Evolutionary conservation across 306 rosid species (phyloP).

Genomic region (Adenanthera pavonina): DNA sequence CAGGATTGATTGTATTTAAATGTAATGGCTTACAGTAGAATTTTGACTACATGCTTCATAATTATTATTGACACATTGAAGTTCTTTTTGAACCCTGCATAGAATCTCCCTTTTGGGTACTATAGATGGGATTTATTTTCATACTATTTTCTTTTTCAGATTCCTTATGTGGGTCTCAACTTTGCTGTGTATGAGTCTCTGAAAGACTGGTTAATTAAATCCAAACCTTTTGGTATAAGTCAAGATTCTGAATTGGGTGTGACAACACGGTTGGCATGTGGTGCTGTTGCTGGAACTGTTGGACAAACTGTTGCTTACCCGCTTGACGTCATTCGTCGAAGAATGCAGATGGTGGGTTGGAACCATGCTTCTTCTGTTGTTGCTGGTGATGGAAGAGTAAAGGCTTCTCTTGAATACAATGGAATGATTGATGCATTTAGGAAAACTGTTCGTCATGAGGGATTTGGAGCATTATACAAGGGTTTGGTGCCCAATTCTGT

Average conservation of each 20-base stretch:
- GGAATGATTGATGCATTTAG: slow-evolving; percentile 98
- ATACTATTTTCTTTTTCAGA: slow-evolving; percentile 50
- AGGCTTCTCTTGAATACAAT: slow-evolving; percentile 73
- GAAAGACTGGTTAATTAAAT: slow-evolving; percentile 83
- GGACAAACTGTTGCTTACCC: slow-evolving; percentile 99
- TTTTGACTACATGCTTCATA: slow-evolving; percentile 21
- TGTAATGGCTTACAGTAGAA: slow-evolving; percentile 1
- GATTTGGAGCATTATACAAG: slow-evolving; percentile 97
- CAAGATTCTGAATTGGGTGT: slow-evolving; percentile 82
- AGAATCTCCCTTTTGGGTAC: slow-evolving; percentile 17
- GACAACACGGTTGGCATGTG: slow-evolving; percentile 89
- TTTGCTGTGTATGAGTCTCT: slow-evolving; percentile 96
- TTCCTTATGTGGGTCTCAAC: slow-evolving; percentile 99
- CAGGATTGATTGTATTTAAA: neutral
- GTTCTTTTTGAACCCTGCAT: slow-evolving; percentile 22
- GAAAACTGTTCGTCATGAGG: slow-evolving; percentile 93
- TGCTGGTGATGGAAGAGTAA: slow-evolving; percentile 86
- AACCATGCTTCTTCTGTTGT: slow-evolving; percentile 87
- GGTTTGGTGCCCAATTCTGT: slow-evolving; percentile 99
- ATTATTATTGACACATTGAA: slow-evolving; percentile 9
- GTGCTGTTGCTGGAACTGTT: slow-evolving; percentile 97
- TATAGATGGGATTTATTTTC: slow-evolving; percentile 31
- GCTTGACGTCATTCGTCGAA: slow-evolving; percentile 95
- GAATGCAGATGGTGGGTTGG: slow-evolving; percentile 99
- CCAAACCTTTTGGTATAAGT: slow-evolving; percentile 72